phyloP scores from a whole-genome alignment of 768 basidiomycete species.

The Lactifluus volemus region DNA sequence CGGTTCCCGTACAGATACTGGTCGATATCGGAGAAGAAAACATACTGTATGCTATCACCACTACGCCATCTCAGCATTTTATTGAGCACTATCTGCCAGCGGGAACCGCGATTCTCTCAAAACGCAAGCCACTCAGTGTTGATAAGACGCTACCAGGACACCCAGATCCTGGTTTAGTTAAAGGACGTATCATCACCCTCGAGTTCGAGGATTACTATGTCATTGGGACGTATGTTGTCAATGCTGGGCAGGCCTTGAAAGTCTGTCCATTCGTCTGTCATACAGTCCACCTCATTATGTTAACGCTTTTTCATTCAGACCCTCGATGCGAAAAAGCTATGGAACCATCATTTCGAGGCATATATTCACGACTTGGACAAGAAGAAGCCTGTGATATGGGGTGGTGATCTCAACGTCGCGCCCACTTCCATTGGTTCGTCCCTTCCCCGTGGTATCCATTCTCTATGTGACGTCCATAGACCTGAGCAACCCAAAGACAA shows the following conservation, averaged over 20 bases:
- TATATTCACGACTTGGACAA: conserved; percentile 67
- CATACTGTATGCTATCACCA: conserved; percentile 46
- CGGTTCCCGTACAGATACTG: conserved; percentile 68
- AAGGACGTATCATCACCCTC: conserved; percentile 75
- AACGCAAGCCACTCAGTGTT: conserved; percentile 60
- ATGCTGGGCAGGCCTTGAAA: conserved; percentile 73
- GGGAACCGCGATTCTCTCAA: conserved; percentile 76
- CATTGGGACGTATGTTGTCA: conserved; percentile 76
- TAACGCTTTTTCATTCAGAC: conserved; percentile 37
- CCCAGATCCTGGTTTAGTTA: conserved; percentile 51
- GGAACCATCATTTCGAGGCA: conserved; percentile 69
- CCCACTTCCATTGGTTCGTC: conserved; percentile 58
- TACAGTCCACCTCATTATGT: background rate
- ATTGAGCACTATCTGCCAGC: conserved; percentile 33
- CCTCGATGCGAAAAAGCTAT: conserved; percentile 63
- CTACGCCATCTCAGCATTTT: background rate
- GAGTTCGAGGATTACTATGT: conserved; percentile 67
- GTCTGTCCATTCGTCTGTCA: background rate
- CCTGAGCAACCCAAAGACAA: conserved; percentile 55
- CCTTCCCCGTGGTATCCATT: background rate
- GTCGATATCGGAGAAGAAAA: conserved; percentile 71
- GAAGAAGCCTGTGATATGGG: conserved; percentile 82
- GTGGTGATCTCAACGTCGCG: conserved; percentile 81
- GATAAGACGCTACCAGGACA: conserved; percentile 65
- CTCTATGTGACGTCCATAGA: conserved; percentile 33